Evolutionary conservation across 2,329 filamentous ascomycete genomes (phyloP), one percentile per base, ranked within the genome.

Genomic region (Trichoderma harzianum): DNA sequence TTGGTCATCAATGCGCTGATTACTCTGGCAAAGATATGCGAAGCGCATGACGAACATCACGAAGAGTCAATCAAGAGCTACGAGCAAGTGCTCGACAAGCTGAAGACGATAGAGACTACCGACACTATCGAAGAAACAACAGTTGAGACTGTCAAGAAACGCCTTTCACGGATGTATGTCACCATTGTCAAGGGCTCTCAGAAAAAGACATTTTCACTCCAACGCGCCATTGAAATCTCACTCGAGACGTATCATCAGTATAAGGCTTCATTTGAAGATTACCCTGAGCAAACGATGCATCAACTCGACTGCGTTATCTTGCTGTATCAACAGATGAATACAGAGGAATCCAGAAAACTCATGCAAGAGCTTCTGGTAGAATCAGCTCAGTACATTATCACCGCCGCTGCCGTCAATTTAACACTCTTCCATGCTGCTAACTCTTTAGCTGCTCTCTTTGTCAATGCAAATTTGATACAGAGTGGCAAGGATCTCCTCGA

Each of bases 101-200:
- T 51, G 1, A 65, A 12, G 10, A 65, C 62, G 7, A 57, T 28
- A 16, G 26, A 53, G 26, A 64, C 36, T 5, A 51, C 61, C 6
- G 21, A 30, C 6, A 47, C 39, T 7, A 53, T 43, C 28, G 77
- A 72, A 0, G 74, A 77, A 76, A 81, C 80, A 0, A 81, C 82
- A 2, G 75, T 85, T 14, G 80, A 81, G 24, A 84, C 81, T 0
- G 82, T 87, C 74, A 87, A 86, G 77, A 86, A 83, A 74, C 83
- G 84, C 10, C 79, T 87, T 28, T 84, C 86, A 2, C 84, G 82
- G 76, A 75, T 87, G 21, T 87, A 87, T 67, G 74, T 78, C 5
- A 76, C 73, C 75, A 76, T 83, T 51, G 78, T 83, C 60, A 82
- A 83, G 47, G 80, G 84, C n/a, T 79, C 82, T 0, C 79, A 80